Evolutionary conservation across 164 flowering plant genomes (phyloP).

Genomic region (Vitis vinifera): DNA sequence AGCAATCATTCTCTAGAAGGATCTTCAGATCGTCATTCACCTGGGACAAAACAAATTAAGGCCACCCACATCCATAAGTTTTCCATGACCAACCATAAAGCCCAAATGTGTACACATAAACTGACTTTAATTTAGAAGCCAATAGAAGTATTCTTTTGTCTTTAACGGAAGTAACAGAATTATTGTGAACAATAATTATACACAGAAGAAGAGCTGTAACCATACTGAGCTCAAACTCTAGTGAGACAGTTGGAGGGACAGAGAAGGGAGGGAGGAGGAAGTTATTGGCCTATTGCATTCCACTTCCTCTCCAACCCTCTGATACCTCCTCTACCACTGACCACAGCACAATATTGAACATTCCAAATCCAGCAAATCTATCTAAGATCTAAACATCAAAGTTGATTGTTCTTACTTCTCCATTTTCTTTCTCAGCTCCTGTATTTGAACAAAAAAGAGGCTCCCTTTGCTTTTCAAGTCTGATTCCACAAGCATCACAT

Average conservation of each 20-base stretch:
- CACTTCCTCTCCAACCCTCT: not conserved
- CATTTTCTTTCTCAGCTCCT: slow-evolving; percentile 9
- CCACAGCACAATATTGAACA: not conserved
- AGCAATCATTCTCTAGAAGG: slow-evolving; percentile 38
- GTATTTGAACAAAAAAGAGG: not conserved
- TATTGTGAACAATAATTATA: too few species aligned
- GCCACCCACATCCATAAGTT: not conserved
- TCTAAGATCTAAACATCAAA: not conserved
- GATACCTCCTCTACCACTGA: too few species aligned
- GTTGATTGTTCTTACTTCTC: slow-evolving; percentile 6
- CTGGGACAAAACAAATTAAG: slow-evolving; percentile 23
- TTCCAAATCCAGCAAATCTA: not conserved
- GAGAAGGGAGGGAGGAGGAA: not conserved
- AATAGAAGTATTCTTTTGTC: too few species aligned
- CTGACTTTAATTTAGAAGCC: too few species aligned
- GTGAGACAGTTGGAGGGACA: not conserved
- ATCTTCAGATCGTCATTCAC: slow-evolving; percentile 44
- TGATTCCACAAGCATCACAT: slow-evolving; percentile 21
- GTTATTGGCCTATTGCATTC: not conserved
- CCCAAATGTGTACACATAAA: too few species aligned
- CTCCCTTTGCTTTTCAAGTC: slow-evolving; percentile 5
- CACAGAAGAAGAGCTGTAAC: too few species aligned
- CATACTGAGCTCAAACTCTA: not conserved
- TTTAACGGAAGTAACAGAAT: too few species aligned
- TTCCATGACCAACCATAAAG: too few species aligned